These are phyloP conservation scores for bread wheat (Triticum aestivum) DNA, from an alignment of 176 grass and related monocot species.

Conservation along the genomic window IWGSC_CS_RefSeq_v2.1 NC_057812.1:231400486-231400985, in stretches of 20 bases:
- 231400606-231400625: not conserved
- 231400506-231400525: not conserved
- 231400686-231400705: not conserved
- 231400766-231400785: not conserved
- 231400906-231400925: not conserved
- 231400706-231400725: not conserved
- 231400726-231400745: not conserved
- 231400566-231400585: not conserved
- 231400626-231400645: not conserved
- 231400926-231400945: constrained; percentile 73
- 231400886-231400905: not conserved
- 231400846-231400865: not conserved
- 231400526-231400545: not conserved
- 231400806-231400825: not conserved
- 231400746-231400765: not conserved
- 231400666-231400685: not conserved
- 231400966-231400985: constrained; percentile 64
- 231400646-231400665: not conserved
- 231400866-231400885: not conserved
- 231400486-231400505: not conserved
- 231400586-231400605: not conserved
- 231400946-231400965: constrained; percentile 71
- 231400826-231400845: not conserved
- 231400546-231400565: not conserved
- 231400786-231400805: not conserved